Evolutionary conservation across 2,329 filamentous ascomycete species (phyloP).

Genomic region (Aspergillus ibericus): DNA sequence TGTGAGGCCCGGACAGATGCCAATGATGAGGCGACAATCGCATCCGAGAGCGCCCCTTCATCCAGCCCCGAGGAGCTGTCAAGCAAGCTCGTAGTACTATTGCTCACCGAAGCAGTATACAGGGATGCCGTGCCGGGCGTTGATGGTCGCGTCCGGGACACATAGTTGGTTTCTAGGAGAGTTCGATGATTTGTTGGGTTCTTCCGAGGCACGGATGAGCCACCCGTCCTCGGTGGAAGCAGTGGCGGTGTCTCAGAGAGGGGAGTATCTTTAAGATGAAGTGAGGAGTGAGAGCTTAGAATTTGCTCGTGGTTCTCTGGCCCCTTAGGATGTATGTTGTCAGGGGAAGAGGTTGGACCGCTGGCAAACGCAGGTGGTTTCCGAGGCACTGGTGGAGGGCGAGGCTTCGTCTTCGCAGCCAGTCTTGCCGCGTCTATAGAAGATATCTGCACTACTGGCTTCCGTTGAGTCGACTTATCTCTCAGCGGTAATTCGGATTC

Average conservation of each 20-base stretch:
- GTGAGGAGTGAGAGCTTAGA: slow-evolving; percentile 17
- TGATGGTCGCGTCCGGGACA: slow-evolving; percentile 19
- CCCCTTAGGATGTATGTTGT: neutral
- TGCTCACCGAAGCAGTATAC: slow-evolving; percentile 25
- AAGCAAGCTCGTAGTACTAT: slow-evolving; percentile 24
- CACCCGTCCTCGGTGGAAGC: slow-evolving; percentile 27
- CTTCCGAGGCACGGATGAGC: neutral
- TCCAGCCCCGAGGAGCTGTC: slow-evolving; percentile 27
- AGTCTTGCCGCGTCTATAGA: slow-evolving; percentile 6
- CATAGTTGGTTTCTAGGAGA: slow-evolving; percentile 7
- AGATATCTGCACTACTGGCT: slow-evolving; percentile 6
- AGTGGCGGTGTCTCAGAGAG: slow-evolving; percentile 22
- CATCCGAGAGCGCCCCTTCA: slow-evolving; percentile 45
- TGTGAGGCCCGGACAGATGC: slow-evolving; percentile 45
- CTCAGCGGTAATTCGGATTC: slow-evolving; percentile 1
- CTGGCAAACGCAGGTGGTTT: slow-evolving; percentile 8
- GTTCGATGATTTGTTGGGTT: slow-evolving; percentile 8
- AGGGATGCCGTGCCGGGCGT: slow-evolving; percentile 29
- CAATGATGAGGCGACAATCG: slow-evolving; percentile 49
- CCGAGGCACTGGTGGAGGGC: slow-evolving; percentile 20
- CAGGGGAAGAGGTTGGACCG: neutral
- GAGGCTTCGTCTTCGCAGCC: slow-evolving; percentile 13
- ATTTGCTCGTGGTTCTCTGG: neutral
- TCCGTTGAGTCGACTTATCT: slow-evolving; percentile 11
- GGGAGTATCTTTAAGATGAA: slow-evolving; percentile 13